Evolutionary conservation across 306 rosid genomes (phyloP).

Genomic region (Quercus variabilis): DNA sequence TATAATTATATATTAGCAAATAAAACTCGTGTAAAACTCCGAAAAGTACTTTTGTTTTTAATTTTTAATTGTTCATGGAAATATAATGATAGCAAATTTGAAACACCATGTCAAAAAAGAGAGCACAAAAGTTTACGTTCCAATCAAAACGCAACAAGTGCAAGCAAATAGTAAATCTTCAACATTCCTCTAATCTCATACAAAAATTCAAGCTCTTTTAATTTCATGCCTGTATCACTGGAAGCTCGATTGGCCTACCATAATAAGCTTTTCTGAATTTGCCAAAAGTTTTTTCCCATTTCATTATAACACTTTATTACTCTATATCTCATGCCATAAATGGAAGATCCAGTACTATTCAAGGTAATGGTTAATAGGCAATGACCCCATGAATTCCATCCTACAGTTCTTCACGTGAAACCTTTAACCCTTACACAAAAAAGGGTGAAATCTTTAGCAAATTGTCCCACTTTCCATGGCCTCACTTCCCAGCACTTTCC

Average conservation of each 20-base stretch:
- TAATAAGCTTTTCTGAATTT: background rate
- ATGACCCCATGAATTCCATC: background rate
- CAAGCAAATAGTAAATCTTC: no score
- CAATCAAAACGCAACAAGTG: no score
- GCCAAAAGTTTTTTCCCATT: background rate
- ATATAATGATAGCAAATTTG: no score
- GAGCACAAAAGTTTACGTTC: no score
- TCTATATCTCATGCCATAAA: background rate
- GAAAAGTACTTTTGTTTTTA: no score
- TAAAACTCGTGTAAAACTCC: no score
- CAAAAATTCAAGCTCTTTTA: background rate
- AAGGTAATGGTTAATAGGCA: background rate
- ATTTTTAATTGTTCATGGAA: no score
- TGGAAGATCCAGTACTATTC: background rate
- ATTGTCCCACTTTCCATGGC: background rate
- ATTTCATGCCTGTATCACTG: background rate
- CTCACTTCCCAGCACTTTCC: background rate
- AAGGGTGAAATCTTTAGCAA: no score
- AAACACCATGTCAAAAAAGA: no score
- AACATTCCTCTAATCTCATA: no score
- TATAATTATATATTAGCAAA: no score
- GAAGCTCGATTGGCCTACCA: background rate
- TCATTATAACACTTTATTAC: background rate
- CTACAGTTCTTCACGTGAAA: background rate
- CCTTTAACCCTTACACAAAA: no score